phyloP scores from a whole-genome alignment of 2,329 filamentous ascomycete species.

The Truncatella angustata region DNA sequence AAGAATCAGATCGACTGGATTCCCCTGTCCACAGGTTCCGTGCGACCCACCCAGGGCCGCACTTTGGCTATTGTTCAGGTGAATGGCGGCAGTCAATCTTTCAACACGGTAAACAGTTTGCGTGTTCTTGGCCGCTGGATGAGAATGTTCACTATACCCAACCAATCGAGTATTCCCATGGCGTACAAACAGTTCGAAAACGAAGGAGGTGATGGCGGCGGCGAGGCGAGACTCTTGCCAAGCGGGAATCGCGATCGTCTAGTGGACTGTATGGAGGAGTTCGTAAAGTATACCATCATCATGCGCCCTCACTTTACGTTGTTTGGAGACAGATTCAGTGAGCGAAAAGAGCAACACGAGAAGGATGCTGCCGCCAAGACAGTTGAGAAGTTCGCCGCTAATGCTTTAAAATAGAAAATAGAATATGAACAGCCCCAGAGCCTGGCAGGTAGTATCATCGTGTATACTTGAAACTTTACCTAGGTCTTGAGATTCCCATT shows the following conservation, averaged over 20 bases:
- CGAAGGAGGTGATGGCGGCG: constrained; percentile 35
- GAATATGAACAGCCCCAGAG: too few relatives aligned
- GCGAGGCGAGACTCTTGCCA: constrained; percentile 41
- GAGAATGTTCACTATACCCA: constrained; percentile 67
- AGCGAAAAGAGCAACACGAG: constrained; percentile 36
- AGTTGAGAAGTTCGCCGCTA: background rate
- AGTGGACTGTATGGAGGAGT: constrained; percentile 68
- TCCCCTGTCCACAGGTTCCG: constrained; percentile 57
- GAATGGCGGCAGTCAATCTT: constrained; percentile 62
- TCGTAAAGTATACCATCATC: constrained; percentile 66
- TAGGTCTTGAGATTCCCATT: too few relatives aligned
- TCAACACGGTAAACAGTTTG: constrained; percentile 67
- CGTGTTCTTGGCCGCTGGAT: constrained; percentile 67
- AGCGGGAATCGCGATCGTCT: constrained; percentile 58
- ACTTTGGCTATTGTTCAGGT: constrained; percentile 63
- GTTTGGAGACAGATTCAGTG: constrained; percentile 63
- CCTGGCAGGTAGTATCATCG: too few relatives aligned
- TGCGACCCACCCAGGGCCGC: constrained; percentile 64
- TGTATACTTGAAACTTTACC: too few relatives aligned
- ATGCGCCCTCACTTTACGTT: constrained; percentile 61
- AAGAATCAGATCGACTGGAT: constrained; percentile 74
- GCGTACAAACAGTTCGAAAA: constrained; percentile 62
- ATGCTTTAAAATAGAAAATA: background rate
- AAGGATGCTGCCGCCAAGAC: too few relatives aligned
- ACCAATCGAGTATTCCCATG: constrained; percentile 62